These are phyloP conservation scores for Penicillium sp. DNA, from an alignment of 2,329 filamentous ascomycete genomes.

Conservation along the genomic window DNA sequence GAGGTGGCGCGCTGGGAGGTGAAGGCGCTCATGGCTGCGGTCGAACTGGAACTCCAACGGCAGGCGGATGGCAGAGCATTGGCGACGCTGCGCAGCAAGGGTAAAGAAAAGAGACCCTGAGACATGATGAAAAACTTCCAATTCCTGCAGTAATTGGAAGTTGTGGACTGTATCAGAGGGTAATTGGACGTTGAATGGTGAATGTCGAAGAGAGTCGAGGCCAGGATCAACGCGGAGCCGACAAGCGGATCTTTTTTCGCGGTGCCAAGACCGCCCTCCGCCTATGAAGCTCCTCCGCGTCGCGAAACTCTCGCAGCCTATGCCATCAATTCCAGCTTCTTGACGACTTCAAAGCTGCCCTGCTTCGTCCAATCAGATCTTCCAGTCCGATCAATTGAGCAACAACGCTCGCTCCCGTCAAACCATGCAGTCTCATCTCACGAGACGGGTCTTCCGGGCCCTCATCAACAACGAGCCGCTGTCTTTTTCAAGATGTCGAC, in stretches of 20 bases:
- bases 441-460: conserved; percentile 52
- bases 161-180: neutral
- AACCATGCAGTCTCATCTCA: conserved; percentile 54
- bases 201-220: conserved; percentile 7
- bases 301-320: conserved; percentile 25
- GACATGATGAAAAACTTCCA: conserved; percentile 35
- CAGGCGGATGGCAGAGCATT: conserved; percentile 34
- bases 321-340: neutral
- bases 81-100: conserved; percentile 35
- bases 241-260: conserved; percentile 37
- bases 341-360: neutral
- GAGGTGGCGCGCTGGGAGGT: conserved; percentile 33
- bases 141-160: neutral
- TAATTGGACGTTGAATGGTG: neutral
- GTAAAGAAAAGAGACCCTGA: conserved; percentile 36
- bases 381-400: conserved; percentile 5
- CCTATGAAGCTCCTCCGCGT: conserved; percentile 32
- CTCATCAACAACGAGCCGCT: conserved; percentile 54
- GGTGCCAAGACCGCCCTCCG: conserved; percentile 39
- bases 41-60: conserved; percentile 48
- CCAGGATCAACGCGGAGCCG: conserved; percentile 27
- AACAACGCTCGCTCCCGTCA: conserved; percentile 1
- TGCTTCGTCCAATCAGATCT: conserved; percentile 1
- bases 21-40: conserved; percentile 36
- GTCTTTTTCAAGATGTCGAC: conserved; percentile 46